A percentile compares a stretch with the other conserved stretches of the same genome.
These are phyloP conservation scores for Candida hungchunana DNA, from an alignment of 805 yeast species.

Conservation along the genomic window DNA sequence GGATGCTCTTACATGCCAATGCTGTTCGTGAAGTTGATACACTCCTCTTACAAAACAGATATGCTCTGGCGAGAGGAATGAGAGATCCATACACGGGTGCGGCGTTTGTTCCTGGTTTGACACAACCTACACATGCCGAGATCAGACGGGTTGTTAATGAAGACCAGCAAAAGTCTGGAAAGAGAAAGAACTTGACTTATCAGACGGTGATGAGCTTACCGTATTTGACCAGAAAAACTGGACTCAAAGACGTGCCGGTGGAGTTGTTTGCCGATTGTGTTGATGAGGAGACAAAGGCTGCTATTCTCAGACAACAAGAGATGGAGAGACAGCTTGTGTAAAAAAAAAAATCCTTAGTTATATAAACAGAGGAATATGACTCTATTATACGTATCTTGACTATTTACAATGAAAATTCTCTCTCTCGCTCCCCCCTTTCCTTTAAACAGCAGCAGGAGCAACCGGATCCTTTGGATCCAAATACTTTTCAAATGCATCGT, in stretches of 20 bases:
- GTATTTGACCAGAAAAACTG: conserved; percentile 54
- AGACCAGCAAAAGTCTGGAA: conserved; percentile 23
- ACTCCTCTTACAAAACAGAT: conserved; percentile 53
- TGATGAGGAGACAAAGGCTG: conserved; percentile 52
- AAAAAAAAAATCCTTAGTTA: no score
- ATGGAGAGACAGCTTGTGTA: conserved; percentile 6
- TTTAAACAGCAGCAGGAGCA: conserved; percentile 4
- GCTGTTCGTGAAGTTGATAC: conserved; percentile 72
- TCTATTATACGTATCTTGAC: no score
- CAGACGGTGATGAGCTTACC: conserved; percentile 45
- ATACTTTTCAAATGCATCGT: conserved; percentile 86
- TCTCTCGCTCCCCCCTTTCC: no score
- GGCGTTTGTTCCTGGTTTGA: conserved; percentile 61
- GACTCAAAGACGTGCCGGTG: conserved; percentile 54
- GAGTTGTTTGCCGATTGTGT: conserved; percentile 56
- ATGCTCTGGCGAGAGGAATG: conserved; percentile 50
- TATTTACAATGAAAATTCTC: no score
- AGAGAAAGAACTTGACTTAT: conserved; percentile 33
- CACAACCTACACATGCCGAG: conserved; percentile 58
- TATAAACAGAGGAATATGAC: no score
- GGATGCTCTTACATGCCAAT: conserved; percentile 83
- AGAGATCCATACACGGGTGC: conserved; percentile 87
- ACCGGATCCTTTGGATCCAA: conserved; percentile 31
- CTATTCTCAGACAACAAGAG: conserved; percentile 40
- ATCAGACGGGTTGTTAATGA: conserved; percentile 25